phyloP scores from a whole-genome alignment of 2,329 filamentous ascomycete species.

The Paecilomyces niveus region DNA sequence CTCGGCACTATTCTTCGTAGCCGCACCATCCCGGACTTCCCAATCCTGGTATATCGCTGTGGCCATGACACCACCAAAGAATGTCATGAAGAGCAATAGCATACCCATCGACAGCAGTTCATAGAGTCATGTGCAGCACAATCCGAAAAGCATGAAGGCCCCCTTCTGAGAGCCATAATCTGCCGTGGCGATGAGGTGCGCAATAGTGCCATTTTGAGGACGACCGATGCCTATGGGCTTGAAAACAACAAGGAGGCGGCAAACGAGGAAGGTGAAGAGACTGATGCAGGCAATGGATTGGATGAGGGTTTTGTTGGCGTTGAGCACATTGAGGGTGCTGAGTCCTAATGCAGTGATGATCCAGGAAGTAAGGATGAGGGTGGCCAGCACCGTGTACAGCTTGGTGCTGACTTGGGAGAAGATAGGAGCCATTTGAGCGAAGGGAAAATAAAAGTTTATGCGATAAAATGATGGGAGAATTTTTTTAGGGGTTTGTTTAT shows the following conservation, averaged over 20 bases:
- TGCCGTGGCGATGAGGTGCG: slow-evolving; percentile 7
- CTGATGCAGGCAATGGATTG: slow-evolving; percentile 8
- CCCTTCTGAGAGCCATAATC: slow-evolving; percentile 4
- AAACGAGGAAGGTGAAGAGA: slow-evolving; percentile 12
- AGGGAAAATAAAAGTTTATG: background rate
- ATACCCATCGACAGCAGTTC: slow-evolving; percentile 7
- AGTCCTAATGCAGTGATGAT: background rate
- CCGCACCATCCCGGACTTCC: background rate
- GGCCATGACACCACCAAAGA: slow-evolving; percentile 8
- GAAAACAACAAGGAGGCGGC: slow-evolving; percentile 6
- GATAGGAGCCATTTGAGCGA: background rate
- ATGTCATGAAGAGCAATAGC: slow-evolving; percentile 6
- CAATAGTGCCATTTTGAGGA: slow-evolving; percentile 3
- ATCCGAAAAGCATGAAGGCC: slow-evolving; percentile 4
- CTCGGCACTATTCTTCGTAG: background rate
- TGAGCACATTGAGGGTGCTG: background rate
- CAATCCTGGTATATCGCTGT: slow-evolving; percentile 6
- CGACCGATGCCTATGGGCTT: background rate
- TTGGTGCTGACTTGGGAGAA: background rate
- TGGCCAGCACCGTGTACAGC: background rate
- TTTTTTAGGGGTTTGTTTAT: background rate
- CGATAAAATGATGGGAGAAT: background rate
- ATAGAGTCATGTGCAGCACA: background rate
- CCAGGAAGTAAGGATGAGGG: background rate
- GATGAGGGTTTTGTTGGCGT: background rate